Percentiles rank a stretch among this genome's conserved stretches.
These are phyloP conservation scores for Hypoxylon subgilvum DNA, from an alignment of 495 filamentous ascomycete species.

Conservation along the genomic window DNA sequence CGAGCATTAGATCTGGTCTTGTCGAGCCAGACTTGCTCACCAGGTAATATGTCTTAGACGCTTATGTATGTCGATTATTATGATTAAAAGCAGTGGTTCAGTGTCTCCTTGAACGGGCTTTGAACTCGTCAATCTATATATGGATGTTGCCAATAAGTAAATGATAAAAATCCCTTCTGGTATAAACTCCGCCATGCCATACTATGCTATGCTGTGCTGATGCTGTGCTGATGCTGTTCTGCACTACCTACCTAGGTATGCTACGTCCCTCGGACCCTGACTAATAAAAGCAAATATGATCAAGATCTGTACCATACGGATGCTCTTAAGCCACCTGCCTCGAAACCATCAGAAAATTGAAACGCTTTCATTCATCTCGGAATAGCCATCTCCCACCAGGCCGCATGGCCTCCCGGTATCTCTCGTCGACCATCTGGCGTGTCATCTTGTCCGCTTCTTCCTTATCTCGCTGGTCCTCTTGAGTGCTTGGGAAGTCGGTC, in stretches of 20 bases:
- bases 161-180: too few species aligned
- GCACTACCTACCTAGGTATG: not conserved
- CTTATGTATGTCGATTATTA: too few species aligned
- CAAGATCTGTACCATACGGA: not conserved
- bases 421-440: constrained; percentile 68
- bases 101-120: too few species aligned
- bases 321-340: constrained; percentile 1
- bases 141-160: too few species aligned
- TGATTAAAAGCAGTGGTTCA: too few species aligned
- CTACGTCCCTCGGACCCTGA: not conserved
- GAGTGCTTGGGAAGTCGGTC: constrained; percentile 83
- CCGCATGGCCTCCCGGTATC: constrained; percentile 82
- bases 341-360: not conserved
- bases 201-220: not conserved
- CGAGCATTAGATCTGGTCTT: too few species aligned
- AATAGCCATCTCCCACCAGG: constrained; percentile 77
- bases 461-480: constrained; percentile 70
- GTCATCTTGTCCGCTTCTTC: constrained; percentile 65
- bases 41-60: too few species aligned
- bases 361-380: constrained; percentile 73
- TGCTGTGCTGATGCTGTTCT: too few species aligned
- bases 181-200: not conserved
- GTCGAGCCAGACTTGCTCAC: too few species aligned
- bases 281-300: constrained; percentile 2
- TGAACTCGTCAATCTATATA: too few species aligned